Conservation (phyloP, 768 basidiomycete genomes). For the Podaxis sp. region DNA sequence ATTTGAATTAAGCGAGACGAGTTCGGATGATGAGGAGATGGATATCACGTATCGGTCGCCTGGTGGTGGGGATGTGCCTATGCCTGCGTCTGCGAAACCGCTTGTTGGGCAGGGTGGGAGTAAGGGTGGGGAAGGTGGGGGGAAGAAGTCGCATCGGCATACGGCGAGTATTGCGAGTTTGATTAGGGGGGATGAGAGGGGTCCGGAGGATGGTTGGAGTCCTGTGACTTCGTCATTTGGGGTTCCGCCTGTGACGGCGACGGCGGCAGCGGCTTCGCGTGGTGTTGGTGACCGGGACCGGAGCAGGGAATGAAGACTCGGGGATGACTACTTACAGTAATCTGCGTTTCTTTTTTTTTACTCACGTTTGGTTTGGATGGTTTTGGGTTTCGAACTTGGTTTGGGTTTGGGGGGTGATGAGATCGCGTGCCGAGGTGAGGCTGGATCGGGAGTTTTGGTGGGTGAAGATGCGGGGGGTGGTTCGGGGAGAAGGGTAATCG, state of each 20-base stretch:
- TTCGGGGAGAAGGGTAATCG: neutral
- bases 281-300: neutral
- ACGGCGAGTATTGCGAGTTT: conserved; percentile 84
- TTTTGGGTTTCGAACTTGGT: neutral
- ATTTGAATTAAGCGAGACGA: conserved; percentile 52
- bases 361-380: neutral
- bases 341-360: neutral
- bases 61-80: conserved; percentile 33
- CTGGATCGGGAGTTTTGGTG: neutral
- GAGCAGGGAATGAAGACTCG: neutral
- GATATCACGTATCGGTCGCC: conserved; percentile 74
- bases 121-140: conserved; percentile 11
- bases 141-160: conserved; percentile 53
- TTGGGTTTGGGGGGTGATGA: neutral
- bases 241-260: conserved; percentile 34
- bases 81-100: conserved; percentile 24
- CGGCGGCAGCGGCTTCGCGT: neutral
- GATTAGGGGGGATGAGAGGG: conserved; percentile 71
- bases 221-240: conserved; percentile 58
- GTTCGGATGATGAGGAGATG: conserved; percentile 65
- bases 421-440: neutral
- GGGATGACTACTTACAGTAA: neutral
- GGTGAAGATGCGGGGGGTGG: neutral
- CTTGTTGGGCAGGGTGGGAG: conserved; percentile 10
- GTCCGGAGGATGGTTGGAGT: conserved; percentile 82